These are phyloP conservation scores for Phytophthora sojae DNA, from an alignment of 352 stramenopile species.

Conservation along the genomic window DNA sequence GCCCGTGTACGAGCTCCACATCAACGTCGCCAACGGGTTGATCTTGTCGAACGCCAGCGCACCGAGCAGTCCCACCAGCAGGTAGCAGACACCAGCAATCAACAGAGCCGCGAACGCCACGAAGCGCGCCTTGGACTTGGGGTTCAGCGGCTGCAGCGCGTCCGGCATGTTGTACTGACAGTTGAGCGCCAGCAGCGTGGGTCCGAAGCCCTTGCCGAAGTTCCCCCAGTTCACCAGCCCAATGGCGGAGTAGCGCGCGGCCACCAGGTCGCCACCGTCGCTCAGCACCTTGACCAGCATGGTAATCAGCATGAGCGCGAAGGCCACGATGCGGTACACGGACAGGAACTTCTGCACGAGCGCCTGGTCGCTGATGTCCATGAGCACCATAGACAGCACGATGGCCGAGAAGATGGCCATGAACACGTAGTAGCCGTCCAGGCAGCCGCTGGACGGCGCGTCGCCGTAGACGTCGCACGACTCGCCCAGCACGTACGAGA, in stretches of 20 bases:
- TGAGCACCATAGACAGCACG: conserved; percentile 83
- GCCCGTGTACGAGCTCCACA: conserved; percentile 84
- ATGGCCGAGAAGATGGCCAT: conserved; percentile 82
- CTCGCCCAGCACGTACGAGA: conserved; percentile 68
- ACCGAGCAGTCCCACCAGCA: conserved; percentile 77
- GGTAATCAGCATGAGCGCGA: conserved; percentile 80
- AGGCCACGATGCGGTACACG: conserved; percentile 80
- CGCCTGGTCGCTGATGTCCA: conserved; percentile 87
- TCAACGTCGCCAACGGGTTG: conserved; percentile 80
- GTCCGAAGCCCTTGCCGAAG: conserved; percentile 85
- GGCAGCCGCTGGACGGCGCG: conserved; percentile 51
- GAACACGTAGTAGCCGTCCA: conserved; percentile 78
- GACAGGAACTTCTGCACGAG: conserved; percentile 86
- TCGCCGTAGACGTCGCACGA: conserved; percentile 73
- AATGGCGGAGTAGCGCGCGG: conserved; percentile 51
- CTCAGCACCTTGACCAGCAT: conserved; percentile 76
- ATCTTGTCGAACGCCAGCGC: conserved; percentile 81
- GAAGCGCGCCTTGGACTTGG: conserved; percentile 66
- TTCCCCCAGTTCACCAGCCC: conserved; percentile 79
- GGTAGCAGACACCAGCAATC: conserved; percentile 75
- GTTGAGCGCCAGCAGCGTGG: conserved; percentile 85
- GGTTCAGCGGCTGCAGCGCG: conserved; percentile 78
- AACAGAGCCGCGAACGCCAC: conserved; percentile 73
- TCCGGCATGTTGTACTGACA: conserved; percentile 92
- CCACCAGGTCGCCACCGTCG: conserved; percentile 58